Percentiles rank a stretch among this genome's conserved stretches.
phyloP scores from a whole-genome alignment of 345 rosid species.

The Eucalyptus cloeziana region DNA sequence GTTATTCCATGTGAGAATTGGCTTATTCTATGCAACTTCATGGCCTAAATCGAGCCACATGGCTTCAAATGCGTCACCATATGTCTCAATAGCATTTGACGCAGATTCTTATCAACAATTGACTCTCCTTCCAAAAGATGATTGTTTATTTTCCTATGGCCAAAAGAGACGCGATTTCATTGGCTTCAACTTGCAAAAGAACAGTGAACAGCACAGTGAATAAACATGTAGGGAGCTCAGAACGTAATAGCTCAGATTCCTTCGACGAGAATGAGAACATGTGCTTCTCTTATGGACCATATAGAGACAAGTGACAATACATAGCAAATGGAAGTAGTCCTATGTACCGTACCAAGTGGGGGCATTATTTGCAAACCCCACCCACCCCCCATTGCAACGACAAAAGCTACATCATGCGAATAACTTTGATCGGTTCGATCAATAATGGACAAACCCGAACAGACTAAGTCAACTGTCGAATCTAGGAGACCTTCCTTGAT shows the following conservation, averaged over 20 bases:
- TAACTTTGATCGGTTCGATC: background rate
- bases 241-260: background rate
- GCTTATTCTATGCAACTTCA: background rate
- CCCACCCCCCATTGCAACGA: background rate
- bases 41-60: background rate
- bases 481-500: background rate
- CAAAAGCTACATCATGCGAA: background rate
- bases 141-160: background rate
- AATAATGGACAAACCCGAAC: background rate
- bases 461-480: background rate
- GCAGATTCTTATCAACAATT: background rate
- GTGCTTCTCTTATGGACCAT: background rate
- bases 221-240: background rate
- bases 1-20: background rate
- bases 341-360: background rate
- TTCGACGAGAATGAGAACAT: background rate
- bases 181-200: background rate
- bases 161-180: background rate
- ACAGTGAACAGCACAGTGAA: background rate
- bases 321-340: background rate
- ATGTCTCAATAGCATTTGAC: background rate
- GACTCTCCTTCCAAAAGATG: background rate
- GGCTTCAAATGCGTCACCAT: background rate
- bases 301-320: background rate
- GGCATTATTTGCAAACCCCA: background rate